A percentile compares a stretch with the other conserved stretches of the same genome.
Conservation (phyloP, 352 stramenopile genomes). For the Paralagenidium karlingii region DNA sequence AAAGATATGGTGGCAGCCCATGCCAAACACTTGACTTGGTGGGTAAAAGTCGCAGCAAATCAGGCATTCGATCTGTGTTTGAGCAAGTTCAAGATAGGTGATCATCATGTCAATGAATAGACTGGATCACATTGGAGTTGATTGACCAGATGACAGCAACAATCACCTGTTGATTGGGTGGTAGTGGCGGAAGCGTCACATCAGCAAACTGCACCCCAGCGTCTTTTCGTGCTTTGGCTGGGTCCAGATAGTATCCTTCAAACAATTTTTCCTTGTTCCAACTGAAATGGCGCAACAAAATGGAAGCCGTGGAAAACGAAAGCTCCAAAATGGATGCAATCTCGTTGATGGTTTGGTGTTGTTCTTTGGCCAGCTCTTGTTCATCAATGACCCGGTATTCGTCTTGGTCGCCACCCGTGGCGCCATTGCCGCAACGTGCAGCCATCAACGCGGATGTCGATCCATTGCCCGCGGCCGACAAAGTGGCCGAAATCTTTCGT, state of each 20-base stretch:
- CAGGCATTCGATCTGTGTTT: conserved; percentile 50
- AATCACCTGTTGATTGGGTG: too few species aligned
- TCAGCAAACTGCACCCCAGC: conserved; percentile 48
- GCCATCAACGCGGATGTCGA: conserved; percentile 17
- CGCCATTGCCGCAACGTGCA: conserved; percentile 12
- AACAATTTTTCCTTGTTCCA: conserved; percentile 89
- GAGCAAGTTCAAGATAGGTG: too few species aligned
- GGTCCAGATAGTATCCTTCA: conserved; percentile 75
- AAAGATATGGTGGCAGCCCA: conserved; percentile 97
- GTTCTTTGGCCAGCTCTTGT: conserved; percentile 58
- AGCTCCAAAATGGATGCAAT: conserved; percentile 73
- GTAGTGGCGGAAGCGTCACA: too few species aligned
- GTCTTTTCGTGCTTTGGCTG: conserved; percentile 29
- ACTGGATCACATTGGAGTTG: too few species aligned
- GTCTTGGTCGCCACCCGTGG: conserved; percentile 9
- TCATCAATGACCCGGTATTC: conserved; percentile 82
- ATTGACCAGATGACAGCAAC: too few species aligned
- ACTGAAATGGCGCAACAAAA: conserved; percentile 72
- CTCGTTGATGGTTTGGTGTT: conserved; percentile 45
- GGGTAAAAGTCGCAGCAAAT: conserved; percentile 93
- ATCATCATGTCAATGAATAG: too few species aligned
- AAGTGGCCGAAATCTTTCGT: conserved; percentile 18
- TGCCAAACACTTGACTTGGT: conserved; percentile 63
- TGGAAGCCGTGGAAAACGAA: conserved; percentile 30
- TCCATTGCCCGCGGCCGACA: conserved; percentile 59